Evolutionary conservation across 2,329 filamentous ascomycete genomes (phyloP), one percentile per base, ranked within the genome.

Genomic region (Purpureocillium lavendulum): DNA sequence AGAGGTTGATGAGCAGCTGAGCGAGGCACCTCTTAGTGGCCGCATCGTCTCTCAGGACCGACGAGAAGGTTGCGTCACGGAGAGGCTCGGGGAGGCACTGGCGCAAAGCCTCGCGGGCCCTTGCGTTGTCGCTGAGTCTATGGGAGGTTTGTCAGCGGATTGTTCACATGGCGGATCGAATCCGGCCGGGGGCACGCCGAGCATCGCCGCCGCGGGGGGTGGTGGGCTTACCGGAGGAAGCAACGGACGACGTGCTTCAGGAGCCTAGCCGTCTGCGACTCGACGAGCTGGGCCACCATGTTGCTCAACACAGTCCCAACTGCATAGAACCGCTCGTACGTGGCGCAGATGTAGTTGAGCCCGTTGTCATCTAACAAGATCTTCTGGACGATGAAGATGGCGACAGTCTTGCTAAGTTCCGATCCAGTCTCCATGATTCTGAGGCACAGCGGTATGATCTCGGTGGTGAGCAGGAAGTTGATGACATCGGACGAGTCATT

Each of bases 311-410:
- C 92, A 1, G 92, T 98, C 6, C 92, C 92, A 5, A 98, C 92
- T 7, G 92, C 92, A 53, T 97, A 98, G 65, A 98, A 98, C 15
- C 92, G 79, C 70, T 98, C 92, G 55, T 98, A 98, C 1, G 92
- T 98, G 48, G 94, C 90, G 65, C 92, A 98, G 43, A 98, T 98
- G 64, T 98, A 98, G 56, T 92, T 92, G 46, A 98, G 75, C 4
- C 92, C 92, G 54, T 94, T 90, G 55, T 98, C 92, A 57, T 98
- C 92, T 3, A 98, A 77, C 38, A 98, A 69, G 18, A 98, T 98
- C 73, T 98, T 98, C 65, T 98, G 92, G 14, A 98, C 92, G 54
- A 98, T 98, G 69, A 98, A 98, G 54, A 98, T 98, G 42, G 92
- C 92, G 12, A 98, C 92, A 1, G 92, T 98, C 71, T 98, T 98